These are phyloP conservation scores for Penicillium sp. DNA, from an alignment of 2,329 filamentous ascomycete species.

Conservation along the genomic window DNA sequence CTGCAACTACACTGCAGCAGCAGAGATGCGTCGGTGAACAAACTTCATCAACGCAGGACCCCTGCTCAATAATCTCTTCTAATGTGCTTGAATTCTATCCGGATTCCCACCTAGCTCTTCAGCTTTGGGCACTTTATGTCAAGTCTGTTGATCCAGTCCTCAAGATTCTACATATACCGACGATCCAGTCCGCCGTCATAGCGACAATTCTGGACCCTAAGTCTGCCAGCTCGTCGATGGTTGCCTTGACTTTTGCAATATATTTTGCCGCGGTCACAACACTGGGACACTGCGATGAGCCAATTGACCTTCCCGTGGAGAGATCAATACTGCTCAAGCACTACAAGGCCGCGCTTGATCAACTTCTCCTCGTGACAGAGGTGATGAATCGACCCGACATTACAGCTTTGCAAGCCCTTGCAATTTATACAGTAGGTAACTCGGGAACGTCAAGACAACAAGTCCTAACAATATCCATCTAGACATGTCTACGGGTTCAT, in stretches of 20 bases:
- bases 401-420: constrained; percentile 17
- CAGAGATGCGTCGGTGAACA: not conserved
- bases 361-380: constrained; percentile 12
- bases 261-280: constrained; percentile 57
- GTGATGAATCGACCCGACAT: constrained; percentile 19
- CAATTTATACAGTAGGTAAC: constrained; percentile 18
- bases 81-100: constrained; percentile 16
- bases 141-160: constrained; percentile 22
- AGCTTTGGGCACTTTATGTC: constrained; percentile 19
- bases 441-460: constrained; percentile 17
- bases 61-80: not conserved
- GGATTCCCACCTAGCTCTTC: constrained; percentile 17
- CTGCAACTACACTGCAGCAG: not conserved
- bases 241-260: constrained; percentile 56
- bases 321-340: constrained; percentile 5
- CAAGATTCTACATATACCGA: constrained; percentile 24
- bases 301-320: constrained; percentile 13
- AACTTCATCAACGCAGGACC: not conserved
- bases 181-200: constrained; percentile 17
- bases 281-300: constrained; percentile 31
- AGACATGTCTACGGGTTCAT: constrained; percentile 55
- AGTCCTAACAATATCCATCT: constrained; percentile 52
- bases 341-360: constrained; percentile 12
- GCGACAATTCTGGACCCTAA: constrained; percentile 32
- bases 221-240: constrained; percentile 26